Evolutionary conservation across 1,139 yeast species (phyloP).

Genomic region (Candida labiduridarum): DNA sequence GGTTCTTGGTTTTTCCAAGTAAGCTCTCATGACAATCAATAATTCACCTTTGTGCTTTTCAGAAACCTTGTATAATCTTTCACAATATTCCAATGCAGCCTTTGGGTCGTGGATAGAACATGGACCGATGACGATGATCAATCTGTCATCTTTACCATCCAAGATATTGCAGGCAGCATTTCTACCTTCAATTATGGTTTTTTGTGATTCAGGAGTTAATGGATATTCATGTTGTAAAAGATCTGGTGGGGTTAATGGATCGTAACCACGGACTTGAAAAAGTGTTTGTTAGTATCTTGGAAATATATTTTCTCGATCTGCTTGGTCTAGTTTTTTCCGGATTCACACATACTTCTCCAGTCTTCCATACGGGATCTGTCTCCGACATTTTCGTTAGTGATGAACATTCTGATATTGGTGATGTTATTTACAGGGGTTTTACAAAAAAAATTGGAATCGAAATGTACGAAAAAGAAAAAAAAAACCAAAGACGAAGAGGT

Average conservation of each 20-base stretch:
- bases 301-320: background rate
- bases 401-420: conserved; percentile 57
- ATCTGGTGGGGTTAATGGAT: conserved; percentile 89
- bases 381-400: conserved; percentile 79
- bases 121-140: conserved; percentile 88
- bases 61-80: conserved; percentile 63
- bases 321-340: background rate
- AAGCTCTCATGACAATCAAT: conserved; percentile 92
- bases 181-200: conserved; percentile 78
- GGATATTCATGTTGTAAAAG: conserved; percentile 78
- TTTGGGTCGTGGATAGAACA: conserved; percentile 93
- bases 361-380: conserved; percentile 83
- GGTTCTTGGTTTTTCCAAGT: conserved; percentile 97
- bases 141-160: conserved; percentile 74
- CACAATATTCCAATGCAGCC: conserved; percentile 88
- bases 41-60: conserved; percentile 75
- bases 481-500: background rate
- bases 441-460: background rate
- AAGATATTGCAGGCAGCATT: conserved; percentile 72
- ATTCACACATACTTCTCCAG: conserved; percentile 69
- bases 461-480: background rate
- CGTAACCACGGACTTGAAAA: conserved; percentile 62
- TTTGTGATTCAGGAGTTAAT: conserved; percentile 60
- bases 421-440: conserved; percentile 3
- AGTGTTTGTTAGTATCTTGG: conserved; percentile 15